Conservation (phyloP, 805 yeast species). For the Starmerella sp. region DNA sequence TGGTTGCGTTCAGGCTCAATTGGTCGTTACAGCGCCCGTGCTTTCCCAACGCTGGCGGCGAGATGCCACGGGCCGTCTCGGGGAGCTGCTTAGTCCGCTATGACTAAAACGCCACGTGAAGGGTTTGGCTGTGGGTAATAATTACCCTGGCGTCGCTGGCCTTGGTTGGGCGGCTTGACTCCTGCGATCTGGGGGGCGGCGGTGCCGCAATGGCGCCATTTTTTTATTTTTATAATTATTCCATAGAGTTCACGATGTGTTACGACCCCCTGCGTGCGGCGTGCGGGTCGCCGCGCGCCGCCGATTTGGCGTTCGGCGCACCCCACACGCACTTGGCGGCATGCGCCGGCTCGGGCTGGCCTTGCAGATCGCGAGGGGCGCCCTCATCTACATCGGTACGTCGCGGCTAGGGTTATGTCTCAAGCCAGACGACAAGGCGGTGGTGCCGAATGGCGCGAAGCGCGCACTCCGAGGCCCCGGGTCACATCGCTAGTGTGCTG, state of each 20-base stretch:
- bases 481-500: too few relatives aligned
- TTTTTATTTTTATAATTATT: too few relatives aligned
- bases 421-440: neutral
- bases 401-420: neutral
- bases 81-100: neutral
- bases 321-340: too few relatives aligned
- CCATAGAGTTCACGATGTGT: too few relatives aligned
- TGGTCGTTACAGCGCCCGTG: slow-evolving; percentile 1
- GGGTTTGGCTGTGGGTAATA: neutral
- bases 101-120: slow-evolving; percentile 2
- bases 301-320: too few relatives aligned
- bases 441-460: neutral
- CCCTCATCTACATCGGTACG: neutral
- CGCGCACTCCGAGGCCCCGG: too few relatives aligned
- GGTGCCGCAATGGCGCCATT: too few relatives aligned
- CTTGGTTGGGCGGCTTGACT: neutral
- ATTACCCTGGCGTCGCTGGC: neutral
- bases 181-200: neutral
- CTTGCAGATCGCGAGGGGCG: neutral
- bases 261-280: too few relatives aligned
- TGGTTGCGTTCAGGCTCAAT: neutral
- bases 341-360: too few relatives aligned
- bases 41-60: neutral
- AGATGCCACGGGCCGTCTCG: neutral
- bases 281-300: too few relatives aligned